Evolutionary conservation across 73 alveolate genomes (phyloP), one percentile per base, ranked within the genome.

Genomic region (Diophrys sp.): DNA sequence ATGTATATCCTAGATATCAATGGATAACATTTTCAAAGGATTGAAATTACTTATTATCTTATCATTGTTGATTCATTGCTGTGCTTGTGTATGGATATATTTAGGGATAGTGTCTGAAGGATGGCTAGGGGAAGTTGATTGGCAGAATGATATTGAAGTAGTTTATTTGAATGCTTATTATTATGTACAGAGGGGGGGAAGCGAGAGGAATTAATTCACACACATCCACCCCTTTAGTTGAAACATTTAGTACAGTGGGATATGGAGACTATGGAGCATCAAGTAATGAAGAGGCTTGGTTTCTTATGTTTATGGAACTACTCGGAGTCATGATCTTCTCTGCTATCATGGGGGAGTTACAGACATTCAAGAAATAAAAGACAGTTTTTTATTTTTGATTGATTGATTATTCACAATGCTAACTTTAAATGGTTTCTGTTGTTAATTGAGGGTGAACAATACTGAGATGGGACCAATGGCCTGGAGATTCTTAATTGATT

Each of bases 231-330:
- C n/a, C 32, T 25, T 30, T 71, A 2, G 23, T 67, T 2, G 33
- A 33, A 1, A 71, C 79, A 30, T 31, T 71, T 29, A 31, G 69
- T 5, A 71, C 79, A 14, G 79, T 71, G 23, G 79, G 79, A 1
- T 71, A 71, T 25, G 79, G 79, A 28, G 79, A 71, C 31, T 29
- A 23, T 2, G 25, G 28, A 29, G 66, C 79, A 29, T 23, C 24
- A 25, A 31, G 24, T 1, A 71, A 14, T 8, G 23, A 29, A 1
- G 79, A 71, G 31, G 29, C 33, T 23, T 2, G 29, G 2, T 71
- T 31, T 71, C 14, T 71, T 31, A 71, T 71, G 79, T 1, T 32
- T 2, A 33, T 71, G 28, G 79, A 71, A 34, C 69, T 71, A 23
- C 14, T 71, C 8, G 79, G 79, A 23, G 33, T 31, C 1, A 33